Conservation (phyloP, 768 basidiomycete genomes). For the Aureoboletus auriporus region DNA sequence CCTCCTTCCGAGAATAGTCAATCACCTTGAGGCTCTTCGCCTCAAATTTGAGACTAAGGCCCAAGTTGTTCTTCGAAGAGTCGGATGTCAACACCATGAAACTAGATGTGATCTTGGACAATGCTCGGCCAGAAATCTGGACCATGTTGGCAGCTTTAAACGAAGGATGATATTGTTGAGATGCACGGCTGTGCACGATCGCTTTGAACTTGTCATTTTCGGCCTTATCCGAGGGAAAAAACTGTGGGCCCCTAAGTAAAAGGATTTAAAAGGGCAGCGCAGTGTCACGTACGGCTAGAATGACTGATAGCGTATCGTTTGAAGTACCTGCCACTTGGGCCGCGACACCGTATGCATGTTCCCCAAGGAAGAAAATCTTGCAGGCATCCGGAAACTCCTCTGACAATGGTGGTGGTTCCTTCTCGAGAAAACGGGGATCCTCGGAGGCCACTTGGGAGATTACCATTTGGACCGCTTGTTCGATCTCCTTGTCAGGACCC, state of each 20-base stretch:
- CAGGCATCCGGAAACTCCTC: constrained; percentile 89
- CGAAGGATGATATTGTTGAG: constrained; percentile 69
- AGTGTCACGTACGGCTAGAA: constrained; percentile 66
- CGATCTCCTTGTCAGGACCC: constrained; percentile 70
- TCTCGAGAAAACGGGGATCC: constrained; percentile 84
- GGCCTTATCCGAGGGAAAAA: constrained; percentile 77
- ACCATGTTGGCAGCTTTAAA: constrained; percentile 74
- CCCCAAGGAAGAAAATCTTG: constrained; percentile 94
- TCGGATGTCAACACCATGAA: constrained; percentile 83
- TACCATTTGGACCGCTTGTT: constrained; percentile 85
- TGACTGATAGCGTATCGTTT: constrained; percentile 68
- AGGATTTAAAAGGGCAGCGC: neutral
- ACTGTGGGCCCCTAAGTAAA: constrained; percentile 41
- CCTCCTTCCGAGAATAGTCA: constrained; percentile 84
- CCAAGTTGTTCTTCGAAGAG: constrained; percentile 80
- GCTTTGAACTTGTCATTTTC: constrained; percentile 79
- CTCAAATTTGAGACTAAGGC: constrained; percentile 95
- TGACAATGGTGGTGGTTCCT: constrained; percentile 71
- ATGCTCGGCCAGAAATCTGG: constrained; percentile 68
- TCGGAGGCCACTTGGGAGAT: constrained; percentile 79
- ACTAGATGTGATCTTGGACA: constrained; percentile 91
- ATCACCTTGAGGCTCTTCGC: constrained; percentile 90
- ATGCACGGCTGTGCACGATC: constrained; percentile 49
- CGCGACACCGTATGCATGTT: constrained; percentile 93
- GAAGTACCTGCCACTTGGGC: constrained; percentile 80